phyloP scores from a whole-genome alignment of 495 filamentous ascomycete genomes.

The Chaetomium fimeti region DNA sequence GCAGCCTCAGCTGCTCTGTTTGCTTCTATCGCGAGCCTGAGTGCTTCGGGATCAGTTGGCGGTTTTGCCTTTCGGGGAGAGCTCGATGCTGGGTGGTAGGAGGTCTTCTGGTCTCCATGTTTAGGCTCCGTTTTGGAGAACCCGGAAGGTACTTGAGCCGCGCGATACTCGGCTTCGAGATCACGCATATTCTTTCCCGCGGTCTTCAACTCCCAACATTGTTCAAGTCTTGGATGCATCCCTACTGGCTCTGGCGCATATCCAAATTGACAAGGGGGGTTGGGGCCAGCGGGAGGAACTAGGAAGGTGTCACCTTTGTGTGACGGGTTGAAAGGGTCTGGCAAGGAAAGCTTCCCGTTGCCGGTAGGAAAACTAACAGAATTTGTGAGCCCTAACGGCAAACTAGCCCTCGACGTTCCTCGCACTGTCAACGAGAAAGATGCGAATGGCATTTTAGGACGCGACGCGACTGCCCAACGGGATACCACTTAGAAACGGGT shows the following conservation, averaged over 20 bases:
- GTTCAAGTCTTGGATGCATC: constrained; percentile 10
- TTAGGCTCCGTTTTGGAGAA: neutral
- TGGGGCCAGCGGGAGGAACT: neutral
- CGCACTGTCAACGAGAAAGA: neutral
- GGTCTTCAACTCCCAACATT: neutral
- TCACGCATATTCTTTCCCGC: neutral
- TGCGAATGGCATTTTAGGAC: neutral
- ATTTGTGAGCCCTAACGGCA: neutral
- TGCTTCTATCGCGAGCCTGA: neutral
- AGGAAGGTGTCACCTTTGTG: neutral
- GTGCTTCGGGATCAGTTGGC: neutral
- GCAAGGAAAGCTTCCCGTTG: neutral
- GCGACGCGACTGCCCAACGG: neutral
- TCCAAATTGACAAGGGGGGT: neutral
- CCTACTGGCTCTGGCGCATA: no score
- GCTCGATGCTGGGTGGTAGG: neutral
- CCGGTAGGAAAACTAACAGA: neutral
- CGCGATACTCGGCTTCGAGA: neutral
- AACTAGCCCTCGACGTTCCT: neutral
- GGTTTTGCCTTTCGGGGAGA: neutral
- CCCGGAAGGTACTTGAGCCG: neutral
- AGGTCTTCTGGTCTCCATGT: neutral
- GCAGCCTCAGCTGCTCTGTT: neutral
- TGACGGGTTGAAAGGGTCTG: neutral
- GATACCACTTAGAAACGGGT: neutral